phyloP scores from a whole-genome alignment of 306 rosid genomes.

The Fragaria iinumae region DNA sequence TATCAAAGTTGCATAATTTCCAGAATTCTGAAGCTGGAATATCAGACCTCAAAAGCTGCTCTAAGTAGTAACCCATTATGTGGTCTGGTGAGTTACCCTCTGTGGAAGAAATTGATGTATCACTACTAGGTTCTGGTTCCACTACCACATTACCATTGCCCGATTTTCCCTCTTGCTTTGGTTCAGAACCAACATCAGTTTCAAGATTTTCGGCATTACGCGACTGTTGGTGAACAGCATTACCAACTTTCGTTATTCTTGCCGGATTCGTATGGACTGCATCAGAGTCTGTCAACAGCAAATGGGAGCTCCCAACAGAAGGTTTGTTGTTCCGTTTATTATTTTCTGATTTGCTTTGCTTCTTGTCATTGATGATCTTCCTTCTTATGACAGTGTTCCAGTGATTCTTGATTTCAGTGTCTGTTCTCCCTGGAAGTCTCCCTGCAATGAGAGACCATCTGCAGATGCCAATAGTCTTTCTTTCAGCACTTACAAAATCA shows the following conservation, averaged over 20 bases:
- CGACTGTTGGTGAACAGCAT: background rate
- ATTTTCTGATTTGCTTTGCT: background rate
- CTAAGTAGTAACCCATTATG: background rate
- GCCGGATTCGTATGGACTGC: background rate
- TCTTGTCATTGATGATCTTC: background rate
- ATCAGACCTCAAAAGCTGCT: background rate
- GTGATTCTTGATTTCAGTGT: background rate
- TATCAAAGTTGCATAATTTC: background rate
- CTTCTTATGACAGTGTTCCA: constrained; percentile 6
- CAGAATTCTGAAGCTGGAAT: background rate
- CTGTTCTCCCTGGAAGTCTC: constrained; percentile 2
- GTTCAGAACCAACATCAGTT: background rate
- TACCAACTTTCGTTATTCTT: background rate
- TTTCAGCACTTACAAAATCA: background rate
- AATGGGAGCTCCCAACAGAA: background rate
- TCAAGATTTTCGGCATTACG: background rate
- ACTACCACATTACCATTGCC: background rate
- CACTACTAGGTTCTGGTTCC: background rate
- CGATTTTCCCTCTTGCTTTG: background rate
- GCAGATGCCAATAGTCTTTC: background rate
- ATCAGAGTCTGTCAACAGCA: background rate
- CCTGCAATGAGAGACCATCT: constrained; percentile 1
- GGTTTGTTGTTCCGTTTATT: background rate
- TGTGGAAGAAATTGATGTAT: background rate
- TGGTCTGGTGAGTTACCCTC: background rate